Evolutionary conservation across 192 early-diverging fungal genomes (phyloP).

Genomic region (Coemansia aciculifera): DNA sequence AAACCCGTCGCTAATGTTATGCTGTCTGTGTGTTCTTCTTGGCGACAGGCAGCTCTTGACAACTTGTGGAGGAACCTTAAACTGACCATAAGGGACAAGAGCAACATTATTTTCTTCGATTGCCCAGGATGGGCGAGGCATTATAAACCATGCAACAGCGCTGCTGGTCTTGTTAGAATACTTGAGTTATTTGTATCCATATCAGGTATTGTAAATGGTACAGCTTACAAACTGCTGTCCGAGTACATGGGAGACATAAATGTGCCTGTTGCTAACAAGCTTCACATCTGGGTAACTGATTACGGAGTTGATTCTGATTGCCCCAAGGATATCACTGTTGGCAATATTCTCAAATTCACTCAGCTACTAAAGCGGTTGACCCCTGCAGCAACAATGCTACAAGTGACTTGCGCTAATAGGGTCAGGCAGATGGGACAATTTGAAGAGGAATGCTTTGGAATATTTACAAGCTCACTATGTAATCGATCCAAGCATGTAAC

Average conservation of each 20-base stretch:
- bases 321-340: background rate
- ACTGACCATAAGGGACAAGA: background rate
- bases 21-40: background rate
- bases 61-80: background rate
- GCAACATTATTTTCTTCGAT: background rate
- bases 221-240: background rate
- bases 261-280: background rate
- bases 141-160: background rate
- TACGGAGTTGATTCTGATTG: background rate
- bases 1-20: background rate
- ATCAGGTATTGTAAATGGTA: background rate
- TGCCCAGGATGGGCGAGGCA: background rate
- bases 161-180: background rate
- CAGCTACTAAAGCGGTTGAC: background rate
- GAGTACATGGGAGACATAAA: background rate
- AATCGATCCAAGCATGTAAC: background rate
- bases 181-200: background rate
- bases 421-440: background rate
- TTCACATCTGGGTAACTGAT: background rate
- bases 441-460: background rate
- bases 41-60: background rate
- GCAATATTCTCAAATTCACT: background rate
- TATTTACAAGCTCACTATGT: background rate
- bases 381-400: background rate
- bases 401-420: background rate